phyloP scores from a whole-genome alignment of 345 rosid species.

The Populus simonii region DNA sequence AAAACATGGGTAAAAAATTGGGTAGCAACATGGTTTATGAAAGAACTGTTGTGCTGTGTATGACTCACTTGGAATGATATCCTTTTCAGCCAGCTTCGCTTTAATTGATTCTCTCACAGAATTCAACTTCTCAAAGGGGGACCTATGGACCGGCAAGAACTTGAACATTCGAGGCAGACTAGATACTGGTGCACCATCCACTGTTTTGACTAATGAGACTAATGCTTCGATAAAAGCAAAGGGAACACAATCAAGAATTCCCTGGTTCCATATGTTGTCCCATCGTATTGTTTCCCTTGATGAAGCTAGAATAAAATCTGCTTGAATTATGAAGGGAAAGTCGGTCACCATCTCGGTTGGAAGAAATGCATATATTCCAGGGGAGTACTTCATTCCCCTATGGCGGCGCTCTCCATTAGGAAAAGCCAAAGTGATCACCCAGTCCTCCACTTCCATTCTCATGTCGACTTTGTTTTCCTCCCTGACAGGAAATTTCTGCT shows the following conservation, averaged over 20 bases:
- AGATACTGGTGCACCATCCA: no score
- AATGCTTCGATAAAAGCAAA: background rate
- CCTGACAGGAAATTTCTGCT: conserved; percentile 62
- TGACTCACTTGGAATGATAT: conserved; percentile 58
- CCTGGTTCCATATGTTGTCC: conserved; percentile 72
- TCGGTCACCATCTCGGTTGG: conserved; percentile 74
- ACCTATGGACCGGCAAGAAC: conserved; percentile 54
- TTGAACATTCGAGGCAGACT: background rate
- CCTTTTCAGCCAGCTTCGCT: conserved; percentile 31
- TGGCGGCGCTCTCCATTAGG: conserved; percentile 56
- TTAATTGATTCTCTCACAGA: conserved; percentile 42
- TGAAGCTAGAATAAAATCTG: conserved; percentile 62
- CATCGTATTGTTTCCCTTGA: conserved; percentile 65
- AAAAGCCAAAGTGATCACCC: conserved; percentile 71
- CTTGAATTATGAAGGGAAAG: conserved; percentile 68
- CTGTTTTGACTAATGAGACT: no score
- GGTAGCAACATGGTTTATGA: conserved; percentile 60
- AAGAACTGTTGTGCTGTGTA: conserved; percentile 51
- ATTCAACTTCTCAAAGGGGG: conserved; percentile 38
- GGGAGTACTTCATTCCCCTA: conserved; percentile 37
- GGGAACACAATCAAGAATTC: conserved; percentile 41
- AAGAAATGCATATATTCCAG: conserved; percentile 74
- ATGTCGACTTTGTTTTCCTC: conserved; percentile 53
- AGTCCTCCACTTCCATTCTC: conserved; percentile 63
- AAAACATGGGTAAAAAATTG: no score